Evolutionary conservation across 805 yeast genomes (phyloP).

Genomic region (Metschnikowia matae): DNA sequence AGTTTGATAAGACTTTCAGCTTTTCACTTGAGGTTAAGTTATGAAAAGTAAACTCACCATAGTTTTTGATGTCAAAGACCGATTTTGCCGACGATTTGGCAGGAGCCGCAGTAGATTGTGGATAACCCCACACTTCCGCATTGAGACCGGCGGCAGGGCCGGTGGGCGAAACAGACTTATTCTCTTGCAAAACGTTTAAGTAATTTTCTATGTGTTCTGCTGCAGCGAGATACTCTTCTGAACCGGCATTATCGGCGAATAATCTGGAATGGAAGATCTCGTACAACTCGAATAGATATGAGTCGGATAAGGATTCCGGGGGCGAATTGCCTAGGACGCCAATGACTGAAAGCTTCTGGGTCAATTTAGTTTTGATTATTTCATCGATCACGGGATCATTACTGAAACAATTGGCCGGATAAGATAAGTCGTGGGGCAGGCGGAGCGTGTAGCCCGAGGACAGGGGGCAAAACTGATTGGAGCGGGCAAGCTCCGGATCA

Average conservation of each 20-base stretch:
- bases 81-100: slow-evolving; percentile 1
- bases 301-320: slow-evolving; percentile 23
- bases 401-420: slow-evolving; percentile 20
- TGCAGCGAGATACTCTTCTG: slow-evolving; percentile 1
- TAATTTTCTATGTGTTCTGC: background rate
- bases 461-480: slow-evolving; percentile 25
- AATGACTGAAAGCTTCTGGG: slow-evolving; percentile 31
- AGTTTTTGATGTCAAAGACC: slow-evolving; percentile 9
- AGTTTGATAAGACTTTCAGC: background rate
- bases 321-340: slow-evolving; percentile 37
- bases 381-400: slow-evolving; percentile 28
- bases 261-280: slow-evolving; percentile 30
- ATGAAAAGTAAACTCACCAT: slow-evolving; percentile 14
- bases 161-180: background rate
- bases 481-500: slow-evolving; percentile 23
- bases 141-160: background rate
- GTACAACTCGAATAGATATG: slow-evolving; percentile 29
- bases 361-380: slow-evolving; percentile 30
- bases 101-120: background rate
- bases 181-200: background rate
- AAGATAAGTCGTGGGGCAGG: slow-evolving; percentile 13
- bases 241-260: slow-evolving; percentile 1
- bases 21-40: background rate
- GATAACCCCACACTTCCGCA: slow-evolving; percentile 1
- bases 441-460: slow-evolving; percentile 25